Percentiles rank a stretch among this genome's conserved stretches.
These are phyloP conservation scores for Cladosporium halotolerans DNA, from an alignment of 2,329 filamentous ascomycete genomes.

Conservation along the genomic window DNA sequence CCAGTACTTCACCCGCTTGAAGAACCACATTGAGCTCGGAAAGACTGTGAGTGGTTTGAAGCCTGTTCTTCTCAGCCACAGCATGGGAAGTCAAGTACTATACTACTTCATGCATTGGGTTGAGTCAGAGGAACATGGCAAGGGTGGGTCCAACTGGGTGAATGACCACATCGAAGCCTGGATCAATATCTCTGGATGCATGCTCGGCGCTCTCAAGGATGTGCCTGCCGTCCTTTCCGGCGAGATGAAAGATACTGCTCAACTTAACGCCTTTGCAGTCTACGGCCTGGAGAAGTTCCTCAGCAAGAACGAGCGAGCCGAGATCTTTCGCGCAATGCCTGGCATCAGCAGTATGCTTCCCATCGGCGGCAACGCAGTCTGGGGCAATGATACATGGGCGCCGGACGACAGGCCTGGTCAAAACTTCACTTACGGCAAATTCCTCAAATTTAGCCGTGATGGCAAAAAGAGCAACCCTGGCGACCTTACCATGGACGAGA, in stretches of 20 bases:
- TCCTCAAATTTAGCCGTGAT: slow-evolving; percentile 73
- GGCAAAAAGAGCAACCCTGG: slow-evolving; percentile 43
- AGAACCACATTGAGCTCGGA: slow-evolving; percentile 82
- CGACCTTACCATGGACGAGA: slow-evolving; percentile 77
- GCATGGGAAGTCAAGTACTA: slow-evolving; percentile 93
- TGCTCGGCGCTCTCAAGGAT: slow-evolving; percentile 91
- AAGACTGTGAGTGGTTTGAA: slow-evolving; percentile 69
- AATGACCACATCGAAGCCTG: slow-evolving; percentile 84
- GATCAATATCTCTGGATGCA: slow-evolving; percentile 98
- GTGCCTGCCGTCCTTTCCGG: slow-evolving; percentile 85
- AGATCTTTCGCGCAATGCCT: slow-evolving; percentile 95
- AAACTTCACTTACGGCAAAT: slow-evolving; percentile 66
- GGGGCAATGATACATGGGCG: slow-evolving; percentile 82
- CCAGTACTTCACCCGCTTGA: slow-evolving; percentile 87
- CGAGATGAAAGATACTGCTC: slow-evolving; percentile 97
- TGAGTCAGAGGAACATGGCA: slow-evolving; percentile 68
- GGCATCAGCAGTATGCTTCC: slow-evolving; percentile 95
- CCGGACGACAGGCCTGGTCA: slow-evolving; percentile 78
- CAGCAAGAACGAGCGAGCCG: slow-evolving; percentile 79
- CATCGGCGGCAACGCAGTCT: slow-evolving; percentile 87
- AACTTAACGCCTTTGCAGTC: slow-evolving; percentile 91
- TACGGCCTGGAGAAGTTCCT: slow-evolving; percentile 96
- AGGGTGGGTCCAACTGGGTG: slow-evolving; percentile 81
- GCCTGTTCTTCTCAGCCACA: slow-evolving; percentile 81
- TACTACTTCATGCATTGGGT: slow-evolving; percentile 84